These are phyloP conservation scores for Panaeolus papilionaceus DNA, from an alignment of 768 basidiomycete genomes.

Conservation along the genomic window DNA sequence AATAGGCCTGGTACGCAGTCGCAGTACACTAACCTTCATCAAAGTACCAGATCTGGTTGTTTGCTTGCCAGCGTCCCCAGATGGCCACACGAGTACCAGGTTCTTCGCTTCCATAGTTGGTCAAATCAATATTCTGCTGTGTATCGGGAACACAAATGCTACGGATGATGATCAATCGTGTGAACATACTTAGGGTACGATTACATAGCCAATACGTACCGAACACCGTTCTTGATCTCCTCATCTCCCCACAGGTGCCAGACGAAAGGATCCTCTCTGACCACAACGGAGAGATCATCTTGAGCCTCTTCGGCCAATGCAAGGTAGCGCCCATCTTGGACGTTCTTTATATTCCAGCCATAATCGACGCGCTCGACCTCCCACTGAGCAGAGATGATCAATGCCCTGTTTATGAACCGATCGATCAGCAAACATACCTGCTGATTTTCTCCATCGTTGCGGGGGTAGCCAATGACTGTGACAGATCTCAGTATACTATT, in stretches of 20 bases:
- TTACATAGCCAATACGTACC: not conserved
- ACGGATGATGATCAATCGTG: not conserved
- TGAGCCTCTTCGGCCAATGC: constrained; percentile 29
- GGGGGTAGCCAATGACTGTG: constrained; percentile 49
- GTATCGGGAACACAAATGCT: constrained; percentile 48
- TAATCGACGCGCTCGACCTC: constrained; percentile 18
- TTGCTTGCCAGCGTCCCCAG: constrained; percentile 47
- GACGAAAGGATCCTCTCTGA: constrained; percentile 26
- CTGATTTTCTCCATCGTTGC: constrained; percentile 48
- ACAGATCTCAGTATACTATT: constrained; percentile 4
- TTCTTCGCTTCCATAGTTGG: constrained; percentile 45
- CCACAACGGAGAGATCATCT: constrained; percentile 40
- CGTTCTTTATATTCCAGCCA: constrained; percentile 41
- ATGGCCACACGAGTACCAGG: constrained; percentile 47
- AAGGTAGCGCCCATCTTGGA: constrained; percentile 37
- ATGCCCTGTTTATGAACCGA: no score
- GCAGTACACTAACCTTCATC: not conserved
- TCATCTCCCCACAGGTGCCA: constrained; percentile 48
- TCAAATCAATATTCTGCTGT: constrained; percentile 44
- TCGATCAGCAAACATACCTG: constrained; percentile 31
- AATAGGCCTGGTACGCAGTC: not conserved
- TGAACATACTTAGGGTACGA: not conserved
- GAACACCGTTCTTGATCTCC: constrained; percentile 23
- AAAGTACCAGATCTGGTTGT: constrained; percentile 42
- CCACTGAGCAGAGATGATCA: constrained; percentile 20